A percentile compares a stretch with the other conserved stretches of the same genome.
phyloP scores from a whole-genome alignment of 169 alveolate species.

The Cryptosporidium tyzzeri region DNA sequence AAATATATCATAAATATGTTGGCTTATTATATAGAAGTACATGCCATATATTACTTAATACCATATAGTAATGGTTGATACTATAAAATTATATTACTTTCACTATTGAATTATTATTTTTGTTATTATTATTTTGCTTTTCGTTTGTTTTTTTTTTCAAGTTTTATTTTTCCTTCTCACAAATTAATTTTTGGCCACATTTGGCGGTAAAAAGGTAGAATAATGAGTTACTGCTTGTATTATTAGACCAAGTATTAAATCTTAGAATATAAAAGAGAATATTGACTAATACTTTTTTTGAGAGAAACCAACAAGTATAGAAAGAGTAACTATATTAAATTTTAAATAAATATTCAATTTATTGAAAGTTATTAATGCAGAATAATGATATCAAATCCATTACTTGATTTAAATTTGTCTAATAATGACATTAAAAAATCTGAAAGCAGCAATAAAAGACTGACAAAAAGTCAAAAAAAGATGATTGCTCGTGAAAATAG shows the following conservation, averaged over 20 bases:
- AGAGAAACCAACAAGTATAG: neutral
- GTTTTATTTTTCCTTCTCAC: neutral
- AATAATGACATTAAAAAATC: slow-evolving; percentile 1
- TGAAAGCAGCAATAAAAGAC: slow-evolving; percentile 6
- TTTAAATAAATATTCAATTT: neutral
- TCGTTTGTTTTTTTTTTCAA: neutral
- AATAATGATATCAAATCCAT: slow-evolving; percentile 1
- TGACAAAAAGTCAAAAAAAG: slow-evolving; percentile 69
- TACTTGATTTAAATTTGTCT: neutral
- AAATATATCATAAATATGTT: too few relatives aligned
- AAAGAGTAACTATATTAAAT: neutral
- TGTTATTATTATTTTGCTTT: neutral
- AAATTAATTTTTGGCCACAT: neutral
- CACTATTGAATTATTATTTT: too few relatives aligned
- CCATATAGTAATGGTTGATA: too few relatives aligned
- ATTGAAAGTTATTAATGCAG: neutral
- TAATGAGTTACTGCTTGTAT: neutral
- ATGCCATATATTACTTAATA: too few relatives aligned
- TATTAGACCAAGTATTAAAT: neutral
- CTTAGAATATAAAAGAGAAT: neutral
- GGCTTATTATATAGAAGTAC: neutral
- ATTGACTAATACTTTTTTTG: neutral
- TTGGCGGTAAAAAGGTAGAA: neutral
- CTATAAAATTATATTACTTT: neutral
- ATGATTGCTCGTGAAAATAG: slow-evolving; percentile 76